Base-by-base conservation (phyloP, 106 monocot species). In the Dioscorea alata region DNA sequence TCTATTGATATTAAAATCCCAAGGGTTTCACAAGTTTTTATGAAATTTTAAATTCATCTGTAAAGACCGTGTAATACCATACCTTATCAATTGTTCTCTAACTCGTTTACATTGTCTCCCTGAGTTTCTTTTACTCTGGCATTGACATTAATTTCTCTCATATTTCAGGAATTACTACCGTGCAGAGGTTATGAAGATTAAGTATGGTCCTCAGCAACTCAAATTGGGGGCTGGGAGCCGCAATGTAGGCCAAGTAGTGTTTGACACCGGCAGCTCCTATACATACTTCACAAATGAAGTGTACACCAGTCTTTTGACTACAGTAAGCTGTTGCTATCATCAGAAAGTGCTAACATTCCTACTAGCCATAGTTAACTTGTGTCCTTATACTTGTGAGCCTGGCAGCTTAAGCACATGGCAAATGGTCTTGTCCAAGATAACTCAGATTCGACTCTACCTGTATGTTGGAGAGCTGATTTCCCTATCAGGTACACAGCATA, bases 181-280 rank as follows among this genome's bases (percentile, higher is more conserved):
- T 67, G 59, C 70, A 52, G 76, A 83, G 56, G 74, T 79, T 67
- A 68, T 16, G 48, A 88, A 75, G 73, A 34, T 91, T 65, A 67
- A 28, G 50, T 90, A 91, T 77, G 94, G 90, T 42, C 76, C 59
- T 23, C 61, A 73, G 73, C 78, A 81, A 59, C 73, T 85, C 23
- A 66, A 33, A 59, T 33, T 56, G 9, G 73, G 54, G 48, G 49
- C 34, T 16, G 58, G 60, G 49, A 49, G 65, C 60, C 60, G 70
- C 25, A 80, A 71, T 68, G 57, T 42, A 10, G 72, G 64, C 6
- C 78, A 67, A 50, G 74, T 88, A 4, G 76, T 88, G 2, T 94
- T 94, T 77, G 94, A 94, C 61, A 85, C 83, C 16, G 94, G 94
- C 57, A 94, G 94, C 61, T 74, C 94, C 50, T 94, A 90, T 69